Conservation (phyloP, 169 alveolate genomes). For the Plasmodium relictum region DNA sequence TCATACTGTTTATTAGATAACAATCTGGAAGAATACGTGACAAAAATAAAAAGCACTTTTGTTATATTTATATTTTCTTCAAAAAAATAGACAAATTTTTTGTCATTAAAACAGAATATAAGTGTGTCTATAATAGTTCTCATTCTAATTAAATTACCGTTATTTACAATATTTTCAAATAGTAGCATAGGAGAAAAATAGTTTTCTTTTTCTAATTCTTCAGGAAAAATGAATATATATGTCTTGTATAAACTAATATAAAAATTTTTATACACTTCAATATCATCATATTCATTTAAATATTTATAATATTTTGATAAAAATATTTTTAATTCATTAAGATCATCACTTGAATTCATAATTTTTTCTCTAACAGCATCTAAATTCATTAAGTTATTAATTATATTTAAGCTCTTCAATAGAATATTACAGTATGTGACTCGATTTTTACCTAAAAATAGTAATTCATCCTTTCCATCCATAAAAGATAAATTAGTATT, state of each 20-base stretch:
- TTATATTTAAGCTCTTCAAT: constrained; percentile 64
- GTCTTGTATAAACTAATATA: constrained; percentile 74
- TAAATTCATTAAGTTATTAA: constrained; percentile 76
- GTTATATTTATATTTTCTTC: constrained; percentile 82
- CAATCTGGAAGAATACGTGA: constrained; percentile 82
- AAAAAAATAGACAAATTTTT: constrained; percentile 79
- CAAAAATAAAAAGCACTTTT: constrained; percentile 81
- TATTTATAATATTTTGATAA: constrained; percentile 74
- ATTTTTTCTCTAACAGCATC: constrained; percentile 69
- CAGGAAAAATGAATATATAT: constrained; percentile 78
- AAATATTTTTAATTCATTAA: constrained; percentile 77
- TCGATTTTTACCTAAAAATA: constrained; percentile 68
- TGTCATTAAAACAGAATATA: constrained; percentile 81
- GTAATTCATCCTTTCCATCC: constrained; percentile 69
- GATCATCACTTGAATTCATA: constrained; percentile 77
- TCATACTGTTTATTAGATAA: constrained; percentile 81
- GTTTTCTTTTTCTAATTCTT: constrained; percentile 79
- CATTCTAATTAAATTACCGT: constrained; percentile 79
- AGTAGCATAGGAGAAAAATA: constrained; percentile 82
- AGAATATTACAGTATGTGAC: constrained; percentile 63
- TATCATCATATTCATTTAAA: constrained; percentile 76
- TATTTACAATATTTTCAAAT: constrained; percentile 81
- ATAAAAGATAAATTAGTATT: constrained; percentile 42
- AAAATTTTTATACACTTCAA: constrained; percentile 76
- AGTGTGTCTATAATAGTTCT: constrained; percentile 81